Conservation (phyloP, 768 basidiomycete genomes). For the Suillus decipiens region DNA sequence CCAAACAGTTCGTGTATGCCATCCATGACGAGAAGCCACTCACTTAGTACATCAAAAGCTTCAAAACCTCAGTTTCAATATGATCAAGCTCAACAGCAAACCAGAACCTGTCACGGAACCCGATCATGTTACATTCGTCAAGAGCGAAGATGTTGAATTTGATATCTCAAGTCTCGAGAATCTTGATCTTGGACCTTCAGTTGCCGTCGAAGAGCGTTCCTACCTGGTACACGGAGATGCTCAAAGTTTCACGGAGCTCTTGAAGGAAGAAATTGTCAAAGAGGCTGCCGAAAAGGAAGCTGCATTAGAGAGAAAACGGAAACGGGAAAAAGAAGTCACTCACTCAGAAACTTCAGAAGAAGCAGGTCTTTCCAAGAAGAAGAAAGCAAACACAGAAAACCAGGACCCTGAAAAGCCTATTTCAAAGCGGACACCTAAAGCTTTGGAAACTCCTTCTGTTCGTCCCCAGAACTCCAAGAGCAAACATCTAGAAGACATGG, state of each 20-base stretch:
- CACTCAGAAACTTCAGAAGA: constrained; percentile 9
- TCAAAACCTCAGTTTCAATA: background rate
- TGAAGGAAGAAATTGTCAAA: constrained; percentile 59
- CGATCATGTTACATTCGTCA: constrained; percentile 7
- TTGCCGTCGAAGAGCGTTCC: constrained; percentile 13
- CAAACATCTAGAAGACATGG: background rate
- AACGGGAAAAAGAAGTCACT: constrained; percentile 49
- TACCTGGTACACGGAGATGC: constrained; percentile 73
- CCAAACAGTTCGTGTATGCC: constrained; percentile 2
- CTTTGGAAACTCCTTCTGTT: constrained; percentile 22
- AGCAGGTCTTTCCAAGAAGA: constrained; percentile 11
- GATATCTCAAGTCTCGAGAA: constrained; percentile 14
- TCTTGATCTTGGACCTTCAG: constrained; percentile 14
- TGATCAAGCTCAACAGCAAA: background rate
- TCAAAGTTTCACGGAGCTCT: constrained; percentile 68
- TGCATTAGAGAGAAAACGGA: constrained; percentile 55
- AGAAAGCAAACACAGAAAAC: constrained; percentile 24
- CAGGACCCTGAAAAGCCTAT: constrained; percentile 17
- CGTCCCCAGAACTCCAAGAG: constrained; percentile 35
- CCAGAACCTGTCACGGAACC: constrained; percentile 1
- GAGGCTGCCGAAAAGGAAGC: constrained; percentile 56
- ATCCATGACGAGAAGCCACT: background rate
- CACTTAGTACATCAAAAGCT: background rate
- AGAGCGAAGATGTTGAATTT: constrained; percentile 14
- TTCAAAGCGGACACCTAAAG: constrained; percentile 25